Conservation (phyloP, 2,329 filamentous ascomycete species). For the Alternaria consortialis region DNA sequence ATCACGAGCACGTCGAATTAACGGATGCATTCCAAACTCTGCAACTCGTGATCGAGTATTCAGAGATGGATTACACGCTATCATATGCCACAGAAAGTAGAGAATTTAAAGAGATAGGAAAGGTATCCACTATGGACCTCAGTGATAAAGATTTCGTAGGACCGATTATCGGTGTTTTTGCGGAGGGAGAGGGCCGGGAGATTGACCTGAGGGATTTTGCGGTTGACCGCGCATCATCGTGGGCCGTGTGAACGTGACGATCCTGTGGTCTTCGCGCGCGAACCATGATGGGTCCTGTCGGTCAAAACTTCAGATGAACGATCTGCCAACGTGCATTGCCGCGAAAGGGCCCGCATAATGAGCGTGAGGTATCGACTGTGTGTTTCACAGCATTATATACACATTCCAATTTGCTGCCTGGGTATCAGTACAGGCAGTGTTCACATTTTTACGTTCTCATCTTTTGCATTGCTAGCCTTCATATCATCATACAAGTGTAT, state of each 20-base stretch:
- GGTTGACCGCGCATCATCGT: neutral
- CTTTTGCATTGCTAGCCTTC: neutral
- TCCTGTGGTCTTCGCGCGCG: neutral
- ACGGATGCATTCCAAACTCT: neutral
- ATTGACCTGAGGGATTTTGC: neutral
- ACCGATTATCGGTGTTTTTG: conserved; percentile 22
- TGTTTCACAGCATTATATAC: neutral
- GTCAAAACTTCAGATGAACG: neutral
- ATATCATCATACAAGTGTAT: conserved; percentile 2
- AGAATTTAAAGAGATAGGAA: neutral
- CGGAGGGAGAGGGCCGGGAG: neutral
- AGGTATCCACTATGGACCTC: conserved; percentile 15
- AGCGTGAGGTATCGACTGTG: neutral
- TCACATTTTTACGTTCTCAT: neutral
- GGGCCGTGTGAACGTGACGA: neutral
- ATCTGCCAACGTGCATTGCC: conserved; percentile 1
- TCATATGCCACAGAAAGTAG: conserved; percentile 3
- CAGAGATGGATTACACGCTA: conserved; percentile 15
- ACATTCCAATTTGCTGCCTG: neutral
- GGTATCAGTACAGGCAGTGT: neutral
- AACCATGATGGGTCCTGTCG: neutral
- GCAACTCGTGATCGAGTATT: conserved; percentile 7
- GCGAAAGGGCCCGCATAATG: neutral
- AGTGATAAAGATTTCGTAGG: conserved; percentile 28
- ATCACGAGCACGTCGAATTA: neutral